Conservation (phyloP, 2,329 filamentous ascomycete species). For the Sporothrix mexicana region DNA sequence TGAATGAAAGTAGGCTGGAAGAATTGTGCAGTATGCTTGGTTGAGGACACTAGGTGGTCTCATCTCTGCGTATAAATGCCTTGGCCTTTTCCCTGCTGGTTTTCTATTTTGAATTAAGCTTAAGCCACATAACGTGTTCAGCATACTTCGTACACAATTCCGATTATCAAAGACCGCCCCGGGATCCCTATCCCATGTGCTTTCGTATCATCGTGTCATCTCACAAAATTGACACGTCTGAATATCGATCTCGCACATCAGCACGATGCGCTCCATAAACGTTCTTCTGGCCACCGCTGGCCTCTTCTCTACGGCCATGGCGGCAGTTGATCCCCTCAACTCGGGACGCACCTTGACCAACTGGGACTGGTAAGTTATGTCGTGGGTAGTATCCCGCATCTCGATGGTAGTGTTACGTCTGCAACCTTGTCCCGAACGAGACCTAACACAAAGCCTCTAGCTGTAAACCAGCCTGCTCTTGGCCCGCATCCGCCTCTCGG, state of each 20-base stretch:
- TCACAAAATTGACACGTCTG: neutral
- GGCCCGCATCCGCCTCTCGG: slow-evolving; percentile 33
- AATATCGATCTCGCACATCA: neutral
- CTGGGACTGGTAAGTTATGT: slow-evolving; percentile 38
- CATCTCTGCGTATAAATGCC: neutral
- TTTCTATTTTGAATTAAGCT: neutral
- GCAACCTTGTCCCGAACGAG: neutral
- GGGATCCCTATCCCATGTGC: neutral
- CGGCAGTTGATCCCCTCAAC: slow-evolving; percentile 27
- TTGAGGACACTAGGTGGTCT: too few species aligned
- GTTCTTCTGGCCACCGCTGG: slow-evolving; percentile 9
- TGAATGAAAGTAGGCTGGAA: neutral
- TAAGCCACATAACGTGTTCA: neutral
- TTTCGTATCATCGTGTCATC: neutral
- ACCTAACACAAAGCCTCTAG: slow-evolving; percentile 26
- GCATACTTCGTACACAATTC: neutral
- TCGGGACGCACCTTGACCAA: slow-evolving; percentile 35
- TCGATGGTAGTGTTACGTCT: neutral
- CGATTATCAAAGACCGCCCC: too few species aligned
- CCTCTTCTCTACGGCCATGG: neutral
- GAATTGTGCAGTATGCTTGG: neutral
- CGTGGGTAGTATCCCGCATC: neutral
- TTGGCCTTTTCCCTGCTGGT: neutral
- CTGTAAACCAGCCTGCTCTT: slow-evolving; percentile 40
- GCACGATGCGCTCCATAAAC: neutral